Evolutionary conservation across 2,329 filamentous ascomycete genomes (phyloP).

Genomic region (Plectosphaerella cucumerina): DNA sequence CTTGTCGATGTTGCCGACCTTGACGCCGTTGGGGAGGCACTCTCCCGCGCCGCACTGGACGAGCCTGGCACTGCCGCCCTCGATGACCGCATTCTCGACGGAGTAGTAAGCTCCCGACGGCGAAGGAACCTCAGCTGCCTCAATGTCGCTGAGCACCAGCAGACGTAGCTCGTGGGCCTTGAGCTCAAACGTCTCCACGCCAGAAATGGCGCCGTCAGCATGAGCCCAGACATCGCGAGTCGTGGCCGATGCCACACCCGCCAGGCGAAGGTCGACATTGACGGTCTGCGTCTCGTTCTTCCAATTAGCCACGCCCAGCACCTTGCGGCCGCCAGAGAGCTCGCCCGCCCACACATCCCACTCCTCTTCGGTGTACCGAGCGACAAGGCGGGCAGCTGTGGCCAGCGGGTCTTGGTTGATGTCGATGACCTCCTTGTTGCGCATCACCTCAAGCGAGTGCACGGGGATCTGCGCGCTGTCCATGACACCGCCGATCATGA

Average conservation of each 20-base stretch:
- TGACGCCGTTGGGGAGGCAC: constrained; percentile 38
- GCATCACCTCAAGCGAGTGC: constrained; percentile 36
- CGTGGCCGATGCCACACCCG: constrained; percentile 33
- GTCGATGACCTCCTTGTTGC: constrained; percentile 50
- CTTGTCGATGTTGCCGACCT: constrained; percentile 32
- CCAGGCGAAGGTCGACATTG: constrained; percentile 32
- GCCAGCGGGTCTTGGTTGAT: constrained; percentile 55
- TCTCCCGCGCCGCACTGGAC: constrained; percentile 28
- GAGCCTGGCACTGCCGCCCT: constrained; percentile 26
- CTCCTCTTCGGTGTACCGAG: constrained; percentile 41
- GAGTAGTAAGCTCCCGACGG: constrained; percentile 37
- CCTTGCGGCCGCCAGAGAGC: constrained; percentile 35
- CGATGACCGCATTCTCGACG: constrained; percentile 26
- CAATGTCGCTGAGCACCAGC: constrained; percentile 30
- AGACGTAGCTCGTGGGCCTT: constrained; percentile 33
- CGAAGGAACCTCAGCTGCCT: constrained; percentile 13
- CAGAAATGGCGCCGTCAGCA: constrained; percentile 26
- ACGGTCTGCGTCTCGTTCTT: constrained; percentile 35
- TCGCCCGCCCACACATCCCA: constrained; percentile 49
- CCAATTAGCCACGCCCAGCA: constrained; percentile 48
- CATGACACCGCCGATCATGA: constrained; percentile 41
- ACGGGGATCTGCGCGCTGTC: constrained; percentile 29
- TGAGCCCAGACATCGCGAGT: constrained; percentile 36
- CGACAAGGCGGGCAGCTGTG: constrained; percentile 43
- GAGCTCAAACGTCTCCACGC: constrained; percentile 25